These are phyloP conservation scores for Aspergillus costaricaensis DNA, from an alignment of 2,329 filamentous ascomycete species.

Conservation along the genomic window DNA sequence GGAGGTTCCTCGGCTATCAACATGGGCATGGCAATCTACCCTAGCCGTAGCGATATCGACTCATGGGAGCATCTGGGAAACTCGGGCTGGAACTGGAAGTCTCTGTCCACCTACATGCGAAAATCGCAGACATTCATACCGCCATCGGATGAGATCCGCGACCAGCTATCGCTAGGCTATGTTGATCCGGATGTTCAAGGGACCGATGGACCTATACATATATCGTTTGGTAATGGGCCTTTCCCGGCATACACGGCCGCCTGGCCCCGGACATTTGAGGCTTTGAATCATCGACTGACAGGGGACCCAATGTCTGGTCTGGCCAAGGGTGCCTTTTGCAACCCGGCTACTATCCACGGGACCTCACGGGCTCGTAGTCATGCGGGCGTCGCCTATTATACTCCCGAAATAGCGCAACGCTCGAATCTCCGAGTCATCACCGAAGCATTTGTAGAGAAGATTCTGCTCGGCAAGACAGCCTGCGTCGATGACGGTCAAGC, in stretches of 20 bases:
- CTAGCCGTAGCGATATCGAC: slow-evolving; percentile 42
- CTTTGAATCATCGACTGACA: background rate
- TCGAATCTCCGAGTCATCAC: slow-evolving; percentile 52
- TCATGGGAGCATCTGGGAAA: slow-evolving; percentile 50
- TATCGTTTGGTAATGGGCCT: background rate
- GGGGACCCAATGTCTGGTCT: background rate
- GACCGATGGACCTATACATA: background rate
- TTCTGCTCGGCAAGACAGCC: slow-evolving; percentile 39
- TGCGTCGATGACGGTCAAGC: slow-evolving; percentile 23
- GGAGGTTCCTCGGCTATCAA: slow-evolving; percentile 52
- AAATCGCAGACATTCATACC: slow-evolving; percentile 40
- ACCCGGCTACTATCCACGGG: slow-evolving; percentile 36
- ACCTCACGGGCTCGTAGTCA: slow-evolving; percentile 17
- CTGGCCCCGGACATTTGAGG: background rate
- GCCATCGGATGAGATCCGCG: slow-evolving; percentile 7
- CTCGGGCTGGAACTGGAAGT: slow-evolving; percentile 47
- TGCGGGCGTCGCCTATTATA: slow-evolving; percentile 20
- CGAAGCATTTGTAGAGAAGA: slow-evolving; percentile 48
- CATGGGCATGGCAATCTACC: slow-evolving; percentile 32
- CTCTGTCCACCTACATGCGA: slow-evolving; percentile 51
- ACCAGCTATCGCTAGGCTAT: background rate
- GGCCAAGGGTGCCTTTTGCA: background rate
- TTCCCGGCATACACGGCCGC: background rate
- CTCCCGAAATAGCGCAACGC: slow-evolving; percentile 36
- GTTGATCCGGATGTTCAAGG: background rate